Percentiles rank a stretch among this genome's conserved stretches.
Evolutionary conservation across 2,329 filamentous ascomycete species (phyloP).

Genomic region (Penicillium thymicola): DNA sequence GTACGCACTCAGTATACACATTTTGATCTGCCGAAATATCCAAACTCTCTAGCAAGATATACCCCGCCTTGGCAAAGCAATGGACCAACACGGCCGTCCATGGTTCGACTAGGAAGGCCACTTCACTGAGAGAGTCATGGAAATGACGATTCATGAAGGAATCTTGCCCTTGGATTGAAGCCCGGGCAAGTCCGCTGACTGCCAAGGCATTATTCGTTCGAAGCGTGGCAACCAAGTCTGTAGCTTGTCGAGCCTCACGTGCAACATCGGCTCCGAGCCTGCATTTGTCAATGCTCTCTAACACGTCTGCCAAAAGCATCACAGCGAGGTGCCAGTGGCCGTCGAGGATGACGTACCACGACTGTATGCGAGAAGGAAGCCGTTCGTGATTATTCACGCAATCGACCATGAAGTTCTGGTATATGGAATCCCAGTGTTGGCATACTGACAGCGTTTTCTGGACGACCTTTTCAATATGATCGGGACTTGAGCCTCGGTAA

Average conservation of each 20-base stretch:
- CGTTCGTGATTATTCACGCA: slow-evolving; percentile 50
- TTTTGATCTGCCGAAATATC: background rate
- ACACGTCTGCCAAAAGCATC: slow-evolving; percentile 54
- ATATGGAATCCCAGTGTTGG: slow-evolving; percentile 54
- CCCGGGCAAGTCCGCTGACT: slow-evolving; percentile 50
- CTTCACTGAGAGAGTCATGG: slow-evolving; percentile 54
- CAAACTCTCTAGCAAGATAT: slow-evolving; percentile 37
- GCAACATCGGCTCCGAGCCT: slow-evolving; percentile 12
- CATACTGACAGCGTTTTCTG: slow-evolving; percentile 50
- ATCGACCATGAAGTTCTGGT: slow-evolving; percentile 53
- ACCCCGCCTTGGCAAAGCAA: slow-evolving; percentile 51
- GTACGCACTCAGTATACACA: slow-evolving; percentile 2
- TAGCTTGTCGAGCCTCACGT: slow-evolving; percentile 26
- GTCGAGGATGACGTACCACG: slow-evolving; percentile 58
- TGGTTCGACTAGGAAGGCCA: slow-evolving; percentile 58
- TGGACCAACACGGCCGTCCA: slow-evolving; percentile 58
- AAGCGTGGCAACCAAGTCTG: slow-evolving; percentile 41
- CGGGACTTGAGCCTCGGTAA: slow-evolving; percentile 37
- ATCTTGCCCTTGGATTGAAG: slow-evolving; percentile 40
- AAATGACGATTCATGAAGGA: slow-evolving; percentile 32
- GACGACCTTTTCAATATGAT: slow-evolving; percentile 50
- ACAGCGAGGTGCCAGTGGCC: slow-evolving; percentile 59
- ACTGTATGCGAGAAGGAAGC: slow-evolving; percentile 54
- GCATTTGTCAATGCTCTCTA: slow-evolving; percentile 50
- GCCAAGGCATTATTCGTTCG: slow-evolving; percentile 46